Evolutionary conservation across 176 grass and related monocot genomes (phyloP), one percentile per base, ranked within the genome.

Genomic region (Oryza glumipatula): DNA sequence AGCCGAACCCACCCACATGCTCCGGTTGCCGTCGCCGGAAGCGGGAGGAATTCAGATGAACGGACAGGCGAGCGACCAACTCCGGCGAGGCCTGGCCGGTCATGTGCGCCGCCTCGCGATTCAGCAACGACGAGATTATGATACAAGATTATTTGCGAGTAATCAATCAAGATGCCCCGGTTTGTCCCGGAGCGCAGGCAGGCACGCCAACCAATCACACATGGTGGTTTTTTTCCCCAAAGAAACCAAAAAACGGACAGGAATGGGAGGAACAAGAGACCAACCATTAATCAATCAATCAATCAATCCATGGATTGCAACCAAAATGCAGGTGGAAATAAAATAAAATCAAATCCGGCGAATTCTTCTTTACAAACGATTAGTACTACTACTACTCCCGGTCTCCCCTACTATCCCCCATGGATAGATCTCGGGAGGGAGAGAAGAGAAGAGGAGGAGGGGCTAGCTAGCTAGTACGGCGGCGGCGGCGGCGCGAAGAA

Each of bases 401-500:
- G 30, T 32, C 30, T 32, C 30, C 30, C 30, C 30, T 32, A 3
- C 35, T 17, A 71, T 26, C 80, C 49, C 80, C 46, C 3, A 36
- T 36, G 16, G 10, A 14, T 28, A 79, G 76, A 76, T 88, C 89
- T 70, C 16, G 38, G 28, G 46, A 6, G 1, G 30, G 30, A 32
- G 30, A 32, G 30, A 32, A 32, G 30, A 32, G 30, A 32, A 21
- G 3, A 1, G 1, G 54, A 9, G 2, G 4, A 32, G 30, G 30
- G 30, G 30, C 30, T 32, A 32, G 30, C 30, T 32, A 32, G 3
- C 60, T 70, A 71, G 77, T 76, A 81, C 48, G 52, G 76, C 65
- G 89, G 75, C 47, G 85, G 41, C 6, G 76, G 75, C 47, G 85
- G 41, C 6, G 76, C 22, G 85, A 64, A 12, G 76, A 80, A 10